Evolutionary conservation across 139 green algal genomes (phyloP), one percentile per base, ranked within the genome.

Genomic region (Chlamydomonas incerta): DNA sequence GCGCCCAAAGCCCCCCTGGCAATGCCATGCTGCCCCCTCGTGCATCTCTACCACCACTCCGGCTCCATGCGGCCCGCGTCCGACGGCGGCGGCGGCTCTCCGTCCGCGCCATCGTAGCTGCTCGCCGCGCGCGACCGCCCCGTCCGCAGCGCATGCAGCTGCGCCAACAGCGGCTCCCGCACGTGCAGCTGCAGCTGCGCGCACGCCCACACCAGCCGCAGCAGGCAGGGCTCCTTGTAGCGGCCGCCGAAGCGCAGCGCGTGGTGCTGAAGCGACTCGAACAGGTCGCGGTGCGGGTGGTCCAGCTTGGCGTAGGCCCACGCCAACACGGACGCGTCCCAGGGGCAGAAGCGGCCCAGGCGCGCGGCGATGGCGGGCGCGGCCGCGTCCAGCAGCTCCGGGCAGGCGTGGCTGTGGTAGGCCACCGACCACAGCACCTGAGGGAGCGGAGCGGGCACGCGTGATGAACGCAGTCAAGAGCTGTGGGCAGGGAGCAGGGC

Each of bases 291-390:
- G 4, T 70, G 34, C 18, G 55, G 2, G 65, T 88, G 72, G 24
- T 72, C 67, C 76, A 91, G 82, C 75, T 86, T 86, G 34, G 70
- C 87, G 37, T 85, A 91, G 20, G 70, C 69, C 87, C 87, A 91
- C 2, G 77, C 82, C 11, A 88, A 65, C 29, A 74, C 63, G 6
- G 82, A 83, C 4, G 66, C 62, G 34, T 91, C 82, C 35, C 68
- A 75, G 1, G 87, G 28, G 74, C 71, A 55, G 28, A 91, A 18
- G 5, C 33, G 24, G 26, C 13, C n/a, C 33, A 88, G 33, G 6
- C 63, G 47, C 35, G 34, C n/a, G 26, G 62, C 62, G 52, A 80
- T 26, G 23, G 74, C 52, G 1, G 24, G 14, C 21, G 85, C 85
- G 23, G 85, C 85, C 1, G 75, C 85, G 37, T 85, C 85, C n/a